These are phyloP conservation scores for Parietaria judaica DNA, from an alignment of 306 rosid species.

Conservation along the genomic window DNA sequence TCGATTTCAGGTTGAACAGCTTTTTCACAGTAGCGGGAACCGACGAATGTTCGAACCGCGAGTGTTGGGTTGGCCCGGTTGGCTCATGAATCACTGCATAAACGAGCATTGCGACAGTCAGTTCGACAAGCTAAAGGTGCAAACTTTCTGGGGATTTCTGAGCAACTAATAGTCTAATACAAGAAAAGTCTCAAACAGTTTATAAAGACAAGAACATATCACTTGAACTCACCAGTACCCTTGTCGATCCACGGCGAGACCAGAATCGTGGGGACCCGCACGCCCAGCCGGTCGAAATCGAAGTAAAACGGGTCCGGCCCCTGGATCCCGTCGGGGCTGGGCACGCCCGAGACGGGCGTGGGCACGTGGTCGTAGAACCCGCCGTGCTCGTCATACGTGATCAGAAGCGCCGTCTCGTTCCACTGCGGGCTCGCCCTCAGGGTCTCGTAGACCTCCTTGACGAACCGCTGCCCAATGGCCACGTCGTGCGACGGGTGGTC, in stretches of 20 bases:
- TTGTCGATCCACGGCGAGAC: constrained; percentile 87
- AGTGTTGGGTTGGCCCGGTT: constrained; percentile 66
- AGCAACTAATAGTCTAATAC: not conserved
- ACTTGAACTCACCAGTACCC: constrained; percentile 57
- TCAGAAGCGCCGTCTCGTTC: constrained; percentile 77
- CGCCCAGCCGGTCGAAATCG: constrained; percentile 75
- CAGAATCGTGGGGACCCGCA: constrained; percentile 73
- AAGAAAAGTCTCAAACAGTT: not conserved
- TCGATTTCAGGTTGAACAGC: constrained; percentile 86
- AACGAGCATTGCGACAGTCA: constrained; percentile 7
- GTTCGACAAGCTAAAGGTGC: not conserved
- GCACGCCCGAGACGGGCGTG: constrained; percentile 70
- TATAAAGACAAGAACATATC: not conserved
- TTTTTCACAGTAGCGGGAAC: constrained; percentile 86
- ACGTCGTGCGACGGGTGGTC: constrained; percentile 97
- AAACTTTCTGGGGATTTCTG: not conserved
- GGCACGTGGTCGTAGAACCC: constrained; percentile 93
- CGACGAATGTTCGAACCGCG: constrained; percentile 87
- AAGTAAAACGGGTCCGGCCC: constrained; percentile 79
- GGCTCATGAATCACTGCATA: constrained; percentile 74
- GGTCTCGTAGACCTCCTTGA: constrained; percentile 83
- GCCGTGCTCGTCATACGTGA: constrained; percentile 92
- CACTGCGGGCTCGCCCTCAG: constrained; percentile 89
- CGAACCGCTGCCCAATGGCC: constrained; percentile 72
- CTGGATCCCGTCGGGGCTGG: constrained; percentile 78